Percentiles rank a stretch among this genome's conserved stretches.
These are phyloP conservation scores for Peterozyma xylosa DNA, from an alignment of 805 yeast genomes.

Conservation along the genomic window DNA sequence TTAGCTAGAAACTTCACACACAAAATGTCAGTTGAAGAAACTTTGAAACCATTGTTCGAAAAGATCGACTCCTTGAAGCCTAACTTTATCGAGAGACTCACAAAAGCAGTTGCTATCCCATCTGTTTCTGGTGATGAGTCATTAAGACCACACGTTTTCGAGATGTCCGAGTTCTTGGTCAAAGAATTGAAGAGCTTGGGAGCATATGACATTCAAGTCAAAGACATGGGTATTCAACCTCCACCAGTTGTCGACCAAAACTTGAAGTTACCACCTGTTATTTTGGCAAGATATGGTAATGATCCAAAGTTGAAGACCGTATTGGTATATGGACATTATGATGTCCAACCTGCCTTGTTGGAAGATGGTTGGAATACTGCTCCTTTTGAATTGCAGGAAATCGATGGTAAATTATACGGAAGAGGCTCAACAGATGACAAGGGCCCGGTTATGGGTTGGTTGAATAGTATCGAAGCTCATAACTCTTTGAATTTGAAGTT, in stretches of 20 bases:
- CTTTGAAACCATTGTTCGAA: slow-evolving; percentile 31
- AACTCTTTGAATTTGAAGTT: slow-evolving; percentile 74
- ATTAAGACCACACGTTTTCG: slow-evolving; percentile 81
- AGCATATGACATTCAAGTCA: slow-evolving; percentile 74
- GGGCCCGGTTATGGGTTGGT: slow-evolving; percentile 98
- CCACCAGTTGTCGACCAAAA: slow-evolving; percentile 70
- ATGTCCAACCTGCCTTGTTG: slow-evolving; percentile 89
- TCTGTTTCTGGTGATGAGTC: slow-evolving; percentile 90
- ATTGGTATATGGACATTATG: slow-evolving; percentile 93
- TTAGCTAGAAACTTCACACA: neutral
- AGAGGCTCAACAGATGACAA: slow-evolving; percentile 97
- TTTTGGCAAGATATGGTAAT: slow-evolving; percentile 79
- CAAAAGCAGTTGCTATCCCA: slow-evolving; percentile 87
- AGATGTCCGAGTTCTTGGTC: slow-evolving; percentile 80
- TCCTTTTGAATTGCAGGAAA: slow-evolving; percentile 73
- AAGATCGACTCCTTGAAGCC: slow-evolving; percentile 74
- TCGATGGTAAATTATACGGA: slow-evolving; percentile 68
- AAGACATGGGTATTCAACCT: slow-evolving; percentile 83
- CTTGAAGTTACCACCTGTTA: slow-evolving; percentile 85
- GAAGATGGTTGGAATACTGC: slow-evolving; percentile 97
- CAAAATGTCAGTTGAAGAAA: slow-evolving; percentile 20
- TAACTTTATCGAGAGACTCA: slow-evolving; percentile 60
- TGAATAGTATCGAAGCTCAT: slow-evolving; percentile 89
- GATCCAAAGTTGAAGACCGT: slow-evolving; percentile 84
- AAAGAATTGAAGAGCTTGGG: slow-evolving; percentile 65